A percentile compares a stretch with the other conserved stretches of the same genome.
These are phyloP conservation scores for Aspergillus arachidicola DNA, from an alignment of 2,329 filamentous ascomycete genomes.

Conservation along the genomic window DNA sequence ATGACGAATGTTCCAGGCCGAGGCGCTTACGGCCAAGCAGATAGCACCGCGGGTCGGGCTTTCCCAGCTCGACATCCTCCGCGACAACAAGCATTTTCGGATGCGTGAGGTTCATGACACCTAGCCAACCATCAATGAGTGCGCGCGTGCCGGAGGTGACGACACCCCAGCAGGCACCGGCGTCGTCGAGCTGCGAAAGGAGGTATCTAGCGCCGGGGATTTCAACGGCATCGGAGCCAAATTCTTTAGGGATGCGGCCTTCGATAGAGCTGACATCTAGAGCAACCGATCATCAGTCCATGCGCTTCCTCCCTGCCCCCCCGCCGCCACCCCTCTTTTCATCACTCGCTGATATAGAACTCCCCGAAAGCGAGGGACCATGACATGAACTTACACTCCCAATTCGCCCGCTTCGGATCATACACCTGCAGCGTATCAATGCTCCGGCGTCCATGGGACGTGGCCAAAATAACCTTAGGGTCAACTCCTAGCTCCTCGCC, in stretches of 20 bases:
- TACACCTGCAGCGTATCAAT: conserved; percentile 84
- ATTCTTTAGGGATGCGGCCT: conserved; percentile 72
- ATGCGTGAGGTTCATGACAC: conserved; percentile 64
- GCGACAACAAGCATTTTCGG: conserved; percentile 72
- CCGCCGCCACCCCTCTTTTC: background rate
- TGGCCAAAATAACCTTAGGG: conserved; percentile 81
- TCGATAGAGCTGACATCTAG: conserved; percentile 80
- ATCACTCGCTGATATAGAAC: background rate
- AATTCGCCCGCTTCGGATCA: conserved; percentile 82
- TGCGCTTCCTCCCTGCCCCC: background rate
- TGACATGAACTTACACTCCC: conserved; percentile 72
- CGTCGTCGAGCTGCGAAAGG: conserved; percentile 65
- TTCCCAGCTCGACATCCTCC: conserved; percentile 73
- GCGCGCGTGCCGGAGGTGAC: conserved; percentile 69
- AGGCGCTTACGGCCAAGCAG: conserved; percentile 66
- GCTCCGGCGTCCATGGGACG: conserved; percentile 85
- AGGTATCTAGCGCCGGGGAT: conserved; percentile 80
- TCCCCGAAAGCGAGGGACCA: conserved; percentile 3
- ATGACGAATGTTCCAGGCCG: conserved; percentile 50
- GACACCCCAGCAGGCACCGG: conserved; percentile 77
- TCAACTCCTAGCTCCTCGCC: conserved; percentile 82
- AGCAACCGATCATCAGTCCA: background rate
- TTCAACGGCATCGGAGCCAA: conserved; percentile 77
- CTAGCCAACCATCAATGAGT: conserved; percentile 73
- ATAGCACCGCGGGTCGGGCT: conserved; percentile 78